Base-by-base conservation (phyloP, 768 basidiomycete genomes). In the Trametes sanguinea region DNA sequence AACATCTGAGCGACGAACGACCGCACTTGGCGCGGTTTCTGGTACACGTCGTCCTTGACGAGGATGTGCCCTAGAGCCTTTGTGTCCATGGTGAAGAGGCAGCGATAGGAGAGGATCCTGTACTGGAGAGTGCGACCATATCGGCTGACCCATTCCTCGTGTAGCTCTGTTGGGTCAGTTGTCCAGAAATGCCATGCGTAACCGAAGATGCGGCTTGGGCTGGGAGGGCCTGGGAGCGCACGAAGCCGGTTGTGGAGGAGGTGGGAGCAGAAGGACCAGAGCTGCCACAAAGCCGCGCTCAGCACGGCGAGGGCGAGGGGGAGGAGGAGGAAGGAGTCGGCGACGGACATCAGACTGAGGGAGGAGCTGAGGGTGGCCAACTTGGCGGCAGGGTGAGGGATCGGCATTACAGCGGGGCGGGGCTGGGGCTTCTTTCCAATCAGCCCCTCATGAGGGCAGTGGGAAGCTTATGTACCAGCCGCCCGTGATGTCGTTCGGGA, bases 1-100 rank as follows among this genome's bases (percentile, higher is more conserved):
- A 88, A 71, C 37, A 87, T 68, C 11, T 71, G 71, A 11, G 71
- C 60, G 4, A 88, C 68, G 42, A 59, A 68, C 42, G 72, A 76
- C 10, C 81, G 76, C 3, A 73, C 65, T 0, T 67, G 61, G 9
- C 76, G 75, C 0, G 87, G 79, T 65, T 90, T 91, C 61, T 84
- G 82, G 62, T 86, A 90, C 40, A 77, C 74, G 37, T 80, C 72
- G 32, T 75, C 75, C 57, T 87, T 84, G 62, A 79, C 77, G 11
- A 92, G 75, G 54, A 94, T 76, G 65, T 92, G 85, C 48, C 80
- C 79, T 39, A 92, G 45, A 0, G 89, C 90, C 44, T 83, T 82
- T 0, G 82, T 75, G 67, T 92, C 90, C 60, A 77, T 71, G 2
- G 65, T 63, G 58, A 58, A 63, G 6, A 66, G 44, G 27, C 39